Base-by-base conservation (phyloP, 352 stramenopile genomes). In the Phytophthora fragariaefolia region DNA sequence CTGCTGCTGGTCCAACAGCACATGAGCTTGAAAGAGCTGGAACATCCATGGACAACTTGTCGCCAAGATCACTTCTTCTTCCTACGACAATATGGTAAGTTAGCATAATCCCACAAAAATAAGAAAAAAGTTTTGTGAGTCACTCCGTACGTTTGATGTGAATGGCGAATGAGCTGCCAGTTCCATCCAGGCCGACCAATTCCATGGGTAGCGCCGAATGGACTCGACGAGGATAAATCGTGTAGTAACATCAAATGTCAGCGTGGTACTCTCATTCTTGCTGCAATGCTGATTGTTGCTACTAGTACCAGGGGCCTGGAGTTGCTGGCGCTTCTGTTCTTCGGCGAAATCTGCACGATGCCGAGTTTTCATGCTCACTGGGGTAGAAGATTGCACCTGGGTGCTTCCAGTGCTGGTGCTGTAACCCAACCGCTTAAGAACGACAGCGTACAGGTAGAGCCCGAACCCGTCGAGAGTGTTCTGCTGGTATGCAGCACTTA, bases 171-270 rank as follows among this genome's bases (percentile, higher is more conserved):
- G 74, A 27, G 76, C 58, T 22, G 84, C 91, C 3, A 99, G 78
- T 71, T 99, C 97, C 70, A 99, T 95, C 97, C 97, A 99, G 10
- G 96, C 96, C 32, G 94, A 98, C 97, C 97, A 99, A 79, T 99
- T 99, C 79, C 79, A 96, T 15, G 88, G 88, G 55, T 89, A 94
- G 9, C 69, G 62, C 10, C 74, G 76, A 49, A 96, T 90, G 2
- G 87, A 92, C 55, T 87, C 83, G 40, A 91, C 48, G 6, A 95
- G 66, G 17, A 95, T 83, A 51, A 80, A 78, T 32, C 83, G 82
- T 20, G 83, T 92, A 9, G 82, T 83, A 20, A 85, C 76, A 46
- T 82, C 74, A 54, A 83, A 81, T 38, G 64, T 79, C 32, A 76
- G 43, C 10, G 70, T 66, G 6, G 71, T 65, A 23, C 53, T 36